Base-by-base conservation (phyloP, 768 basidiomycete species). In the Podaxis rugospora region DNA sequence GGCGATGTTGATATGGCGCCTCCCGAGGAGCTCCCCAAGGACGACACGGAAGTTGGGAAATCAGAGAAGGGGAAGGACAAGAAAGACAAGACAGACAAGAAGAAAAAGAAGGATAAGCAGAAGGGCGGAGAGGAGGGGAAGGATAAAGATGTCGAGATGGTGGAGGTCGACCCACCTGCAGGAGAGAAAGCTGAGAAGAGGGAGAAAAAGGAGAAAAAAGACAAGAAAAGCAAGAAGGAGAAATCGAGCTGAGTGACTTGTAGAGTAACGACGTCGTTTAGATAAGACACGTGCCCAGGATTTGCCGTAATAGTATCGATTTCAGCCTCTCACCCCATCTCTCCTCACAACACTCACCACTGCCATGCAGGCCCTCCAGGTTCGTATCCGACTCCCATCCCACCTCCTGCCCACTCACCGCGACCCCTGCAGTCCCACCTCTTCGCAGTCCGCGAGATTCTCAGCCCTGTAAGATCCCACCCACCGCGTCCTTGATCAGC, bases 371-470 rank as follows among this genome's bases (percentile, higher is more conserved):
- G 72, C 78, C 50, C 66, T 79, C 51, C 78, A 79, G 73, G 78
- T 78, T 42, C 14, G 66, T 63, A 36, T 55, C 23, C 5, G 25
- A 6, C 32, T 21, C 14, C 6, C 27, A 16, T 16, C 42, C 14
- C 25, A 32, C 16, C 5, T 27, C 52, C 51, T 51, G 16, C 40
- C 25, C 47, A 25, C 49, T 55, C 37, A 37, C 63, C 32, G 1
- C 6, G 63, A 59, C 16, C 44, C 50, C 39, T 54, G 59, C 59
- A 95, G 95, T 90, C 92, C 77, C 92, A 94, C 80, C 89, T 89
- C 74, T 95, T 92, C 88, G 87, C 91, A 14, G 87, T 97, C 62
- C 87, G 96, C 67, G 96, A 98, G 72, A 95, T 96, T 74, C 88
- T 98, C 62, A 90, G 88, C 67, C 92, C 92, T 18, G 92, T 93